A percentile compares a stretch with the other conserved stretches of the same genome.
phyloP scores from a whole-genome alignment of 176 grass and related monocot species.

The Cocos nucifera region DNA sequence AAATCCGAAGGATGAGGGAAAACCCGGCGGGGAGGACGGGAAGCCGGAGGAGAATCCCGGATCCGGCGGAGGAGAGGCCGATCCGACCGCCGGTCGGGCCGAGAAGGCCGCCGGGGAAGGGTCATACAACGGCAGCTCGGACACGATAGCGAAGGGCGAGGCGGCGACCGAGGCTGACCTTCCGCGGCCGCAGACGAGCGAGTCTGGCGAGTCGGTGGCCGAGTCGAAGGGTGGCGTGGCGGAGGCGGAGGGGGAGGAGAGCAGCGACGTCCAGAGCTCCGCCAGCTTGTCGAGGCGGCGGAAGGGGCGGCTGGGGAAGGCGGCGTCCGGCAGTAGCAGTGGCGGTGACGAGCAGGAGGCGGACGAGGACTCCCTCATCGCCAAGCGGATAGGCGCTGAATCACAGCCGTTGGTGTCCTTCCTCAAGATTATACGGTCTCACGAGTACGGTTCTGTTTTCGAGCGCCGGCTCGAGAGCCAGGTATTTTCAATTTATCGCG shows the following conservation, averaged over 20 bases:
- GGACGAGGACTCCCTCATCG: constrained; percentile 12
- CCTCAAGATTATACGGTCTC: constrained; percentile 49
- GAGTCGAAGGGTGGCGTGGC: constrained; percentile 40
- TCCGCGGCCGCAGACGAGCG: constrained; percentile 12
- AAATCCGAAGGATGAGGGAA: constrained; percentile 41
- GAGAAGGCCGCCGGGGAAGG: constrained; percentile 21
- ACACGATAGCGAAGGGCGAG: neutral
- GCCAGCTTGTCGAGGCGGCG: constrained; percentile 1
- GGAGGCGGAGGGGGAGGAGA: neutral
- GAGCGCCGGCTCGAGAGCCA: constrained; percentile 73
- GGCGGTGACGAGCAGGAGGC: constrained; percentile 1
- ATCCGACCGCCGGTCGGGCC: neutral
- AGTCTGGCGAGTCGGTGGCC: constrained; percentile 60
- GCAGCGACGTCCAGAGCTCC: constrained; percentile 10
- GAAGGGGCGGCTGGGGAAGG: neutral
- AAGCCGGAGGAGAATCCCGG: constrained; percentile 1
- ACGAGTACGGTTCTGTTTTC: constrained; percentile 59
- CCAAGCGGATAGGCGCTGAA: constrained; percentile 26
- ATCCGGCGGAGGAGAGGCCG: neutral
- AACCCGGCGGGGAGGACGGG: neutral
- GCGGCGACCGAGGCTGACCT: neutral
- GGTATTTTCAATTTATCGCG: constrained; percentile 28
- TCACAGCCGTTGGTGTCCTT: constrained; percentile 42
- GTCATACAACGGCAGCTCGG: constrained; percentile 22
- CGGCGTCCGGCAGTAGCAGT: neutral